Base-by-base conservation (phyloP, 2,329 filamentous ascomycete genomes). In the Stromatinia cepivora region DNA sequence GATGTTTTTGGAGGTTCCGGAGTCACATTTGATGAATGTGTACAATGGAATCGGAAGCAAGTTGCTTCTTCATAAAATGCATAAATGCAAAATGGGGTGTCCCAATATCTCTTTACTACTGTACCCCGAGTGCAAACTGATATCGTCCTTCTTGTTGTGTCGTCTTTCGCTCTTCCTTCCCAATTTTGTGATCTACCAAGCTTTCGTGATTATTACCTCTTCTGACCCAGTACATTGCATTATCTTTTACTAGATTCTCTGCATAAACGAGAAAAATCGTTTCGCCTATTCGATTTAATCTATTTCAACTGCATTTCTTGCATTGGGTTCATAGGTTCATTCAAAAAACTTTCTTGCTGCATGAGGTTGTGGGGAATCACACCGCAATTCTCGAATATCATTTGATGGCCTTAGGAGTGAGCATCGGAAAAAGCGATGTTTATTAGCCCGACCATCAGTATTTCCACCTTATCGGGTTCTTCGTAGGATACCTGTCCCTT, bases 1-100 rank as follows among this genome's bases (percentile, higher is more conserved):
- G 95, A 99, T 81, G 93, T 97, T 73, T 99, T 99, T 79, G 95
- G 95, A 11, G 95, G 95, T 1, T 88, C 84, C 25, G 92, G 92
- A 1, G 93, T 97, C 67, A 92, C 86, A 72, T 93, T 98, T 78
- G 90, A 91, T 46, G 94, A 97, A 69, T 98, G 94, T 79, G 89
- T 97, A 48, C 83, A 84, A 75, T 99, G 95, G 95, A 98, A 98
- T 78, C 81, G 80, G 72, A 79, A 78, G 70, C 83, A 86, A 76
- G 74, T 77, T 53, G 66, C 57, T 67, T 67, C 66, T 34, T 67
- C 34, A 52, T 63, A 42, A 63, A 46, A 34, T 50, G 50, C 34
- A 46, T 22, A 59, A 59, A 61, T 61, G 45, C 46, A 13, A 52
- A 61, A 50, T 34, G 45, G 59, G 45, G 59, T 28, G 31, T 22